Evolutionary conservation across 116 monocot species (phyloP).

Genomic region (Posidonia oceanica): DNA sequence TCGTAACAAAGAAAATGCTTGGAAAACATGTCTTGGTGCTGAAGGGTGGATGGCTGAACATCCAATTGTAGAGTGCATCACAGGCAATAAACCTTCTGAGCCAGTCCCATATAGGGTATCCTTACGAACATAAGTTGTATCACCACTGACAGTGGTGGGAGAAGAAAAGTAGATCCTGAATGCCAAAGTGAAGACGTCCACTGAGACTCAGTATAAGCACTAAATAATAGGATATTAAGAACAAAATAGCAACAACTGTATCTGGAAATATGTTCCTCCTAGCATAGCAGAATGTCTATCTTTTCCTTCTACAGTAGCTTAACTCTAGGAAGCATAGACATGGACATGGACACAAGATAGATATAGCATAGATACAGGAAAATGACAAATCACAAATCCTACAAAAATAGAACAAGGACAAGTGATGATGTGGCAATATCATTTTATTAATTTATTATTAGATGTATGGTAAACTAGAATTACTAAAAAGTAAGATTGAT

Average conservation of each 20-base stretch:
- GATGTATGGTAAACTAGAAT: no score
- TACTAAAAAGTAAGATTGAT: no score
- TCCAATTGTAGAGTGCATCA: neutral
- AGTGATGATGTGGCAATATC: no score
- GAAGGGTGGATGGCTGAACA: constrained; percentile 10
- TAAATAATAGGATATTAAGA: neutral
- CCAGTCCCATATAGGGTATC: neutral
- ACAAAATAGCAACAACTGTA: neutral
- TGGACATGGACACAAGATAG: no score
- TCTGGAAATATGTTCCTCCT: neutral
- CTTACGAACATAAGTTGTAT: neutral
- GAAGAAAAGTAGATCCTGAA: constrained; percentile 18
- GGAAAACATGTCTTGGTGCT: constrained; percentile 29
- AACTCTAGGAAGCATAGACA: no score
- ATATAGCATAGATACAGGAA: no score
- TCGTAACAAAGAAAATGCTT: constrained; percentile 49
- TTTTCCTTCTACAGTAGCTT: no score
- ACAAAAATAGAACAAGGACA: no score
- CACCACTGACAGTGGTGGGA: neutral
- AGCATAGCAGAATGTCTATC: no score
- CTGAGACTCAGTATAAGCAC: no score
- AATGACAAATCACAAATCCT: no score
- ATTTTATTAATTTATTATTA: no score
- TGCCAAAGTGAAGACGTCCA: neutral
- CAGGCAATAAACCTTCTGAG: neutral